phyloP scores from a whole-genome alignment of 169 alveolate genomes.

The Pseudocohnilembus persalinus region DNA sequence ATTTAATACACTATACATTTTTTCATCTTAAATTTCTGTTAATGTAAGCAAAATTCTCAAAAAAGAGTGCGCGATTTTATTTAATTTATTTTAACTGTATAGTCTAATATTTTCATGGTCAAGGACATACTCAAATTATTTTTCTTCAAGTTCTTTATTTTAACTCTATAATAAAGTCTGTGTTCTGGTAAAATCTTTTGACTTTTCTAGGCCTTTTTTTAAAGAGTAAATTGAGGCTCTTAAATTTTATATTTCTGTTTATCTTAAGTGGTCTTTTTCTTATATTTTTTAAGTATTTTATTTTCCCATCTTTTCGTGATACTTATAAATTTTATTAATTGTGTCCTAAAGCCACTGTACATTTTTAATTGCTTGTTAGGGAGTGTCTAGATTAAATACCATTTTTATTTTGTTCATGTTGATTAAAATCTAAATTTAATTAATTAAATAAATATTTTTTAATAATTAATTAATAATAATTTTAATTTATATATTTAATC shows the following conservation, averaged over 20 bases:
- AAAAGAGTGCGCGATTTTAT: conserved; percentile 1
- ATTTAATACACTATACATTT: conserved; percentile 10
- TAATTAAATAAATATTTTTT: too few species aligned
- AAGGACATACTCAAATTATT: not conserved
- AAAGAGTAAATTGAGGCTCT: too few species aligned
- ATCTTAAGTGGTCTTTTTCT: not conserved
- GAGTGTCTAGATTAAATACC: not conserved
- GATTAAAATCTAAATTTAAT: not conserved
- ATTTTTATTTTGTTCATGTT: not conserved
- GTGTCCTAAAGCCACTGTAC: not conserved
- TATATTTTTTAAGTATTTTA: too few species aligned
- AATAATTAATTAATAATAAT: too few species aligned
- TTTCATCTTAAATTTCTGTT: not conserved
- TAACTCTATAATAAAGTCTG: too few species aligned
- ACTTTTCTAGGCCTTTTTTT: too few species aligned
- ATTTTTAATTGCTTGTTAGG: not conserved
- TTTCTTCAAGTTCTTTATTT: not conserved
- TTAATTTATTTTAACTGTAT: conserved; percentile 1
- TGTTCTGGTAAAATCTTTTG: too few species aligned
- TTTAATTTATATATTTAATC: too few species aligned
- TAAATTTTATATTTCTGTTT: not conserved
- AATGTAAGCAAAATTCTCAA: conserved; percentile 4
- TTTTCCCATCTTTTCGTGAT: not conserved
- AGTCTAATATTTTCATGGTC: conserved; percentile 1
- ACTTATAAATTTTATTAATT: too few species aligned